Evolutionary conservation across 2,329 filamentous ascomycete species (phyloP), one percentile per base, ranked within the genome.

Genomic region (Colletotrichum sojae): DNA sequence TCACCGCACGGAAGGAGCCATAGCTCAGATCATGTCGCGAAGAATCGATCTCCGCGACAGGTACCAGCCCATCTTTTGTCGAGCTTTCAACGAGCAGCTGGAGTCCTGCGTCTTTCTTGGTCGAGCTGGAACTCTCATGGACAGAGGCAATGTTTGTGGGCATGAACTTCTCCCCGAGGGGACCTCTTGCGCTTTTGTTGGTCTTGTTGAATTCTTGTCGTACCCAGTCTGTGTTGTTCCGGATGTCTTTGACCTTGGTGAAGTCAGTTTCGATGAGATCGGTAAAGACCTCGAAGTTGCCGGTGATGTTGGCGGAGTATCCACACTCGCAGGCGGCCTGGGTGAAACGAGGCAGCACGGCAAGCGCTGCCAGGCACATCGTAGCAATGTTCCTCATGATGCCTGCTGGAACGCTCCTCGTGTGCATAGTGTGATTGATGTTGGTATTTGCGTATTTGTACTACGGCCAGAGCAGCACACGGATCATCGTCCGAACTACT

Each of bases 211-310:
- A 95, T 31, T 85, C 83, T 76, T 94, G 92, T 15, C 86, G 83
- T 27, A 81, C 76, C 93, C 93, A 95, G 71, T 90, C 86, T 3
- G 85, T 81, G 72, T 89, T 83, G 5, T 81, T 74, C 16, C 83
- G 79, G 54, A 88, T 80, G 63, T 86, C 77, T 10, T 80, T 73
- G 45, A 88, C 75, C 69, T 88, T 87, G 3, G 89, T 81, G 75
- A 95, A 95, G 79, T 95, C 90, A 20, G 91, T 91, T 76, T 94
- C 92, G 59, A 93, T 79, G 12, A 90, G 76, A 69, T 94, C 89
- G 2, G 91, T 93, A 77, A 92, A 94, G 60, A 92, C 75, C 48
- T 74, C 67, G 4, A 76, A 72, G 31, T 80, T 79, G 53, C 79
- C 75, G n/a, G 82, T 83, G 46, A 83, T 79, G 69, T 82, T 83